Evolutionary conservation across 164 flowering plant species (phyloP).

Genomic region (Buxus sempervirens): DNA sequence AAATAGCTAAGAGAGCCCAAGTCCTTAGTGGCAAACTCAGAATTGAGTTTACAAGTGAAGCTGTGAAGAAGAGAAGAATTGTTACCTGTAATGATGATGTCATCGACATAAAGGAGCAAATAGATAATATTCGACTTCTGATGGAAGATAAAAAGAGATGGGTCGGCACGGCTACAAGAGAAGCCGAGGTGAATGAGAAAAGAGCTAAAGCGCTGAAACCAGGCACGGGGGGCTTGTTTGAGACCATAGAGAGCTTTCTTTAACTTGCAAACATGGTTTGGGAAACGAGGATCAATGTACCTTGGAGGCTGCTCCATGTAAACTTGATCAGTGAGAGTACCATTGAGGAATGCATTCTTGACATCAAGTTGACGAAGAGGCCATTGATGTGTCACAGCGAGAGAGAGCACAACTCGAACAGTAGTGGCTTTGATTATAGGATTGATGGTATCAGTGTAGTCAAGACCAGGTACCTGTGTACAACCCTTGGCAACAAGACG

Average conservation of each 20-base stretch:
- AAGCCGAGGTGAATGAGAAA: not conserved
- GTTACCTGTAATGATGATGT: constrained; percentile 5
- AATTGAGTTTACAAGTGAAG: not conserved
- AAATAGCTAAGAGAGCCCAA: not conserved
- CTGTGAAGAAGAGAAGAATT: not conserved
- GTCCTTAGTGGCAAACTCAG: constrained; percentile 5
- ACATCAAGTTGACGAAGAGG: constrained; percentile 8
- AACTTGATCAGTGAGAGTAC: not conserved
- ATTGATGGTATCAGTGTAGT: constrained; percentile 1
- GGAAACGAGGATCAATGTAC: constrained; percentile 1
- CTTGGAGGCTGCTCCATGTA: constrained; percentile 10
- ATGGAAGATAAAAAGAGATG: constrained; percentile 6
- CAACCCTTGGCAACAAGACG: constrained; percentile 8
- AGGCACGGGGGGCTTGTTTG: constrained; percentile 13
- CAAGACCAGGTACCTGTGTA: constrained; percentile 4
- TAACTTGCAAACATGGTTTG: constrained; percentile 5
- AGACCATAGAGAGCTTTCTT: constrained; percentile 2
- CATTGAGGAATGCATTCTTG: constrained; percentile 9
- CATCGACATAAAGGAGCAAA: constrained; percentile 8
- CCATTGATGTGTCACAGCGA: not conserved
- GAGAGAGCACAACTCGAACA: not conserved
- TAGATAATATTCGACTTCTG: not conserved
- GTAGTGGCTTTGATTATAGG: constrained; percentile 8
- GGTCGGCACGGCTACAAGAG: not conserved
- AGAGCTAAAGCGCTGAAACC: constrained; percentile 1